These are phyloP conservation scores for Houttuynia cordata DNA, from an alignment of 164 flowering plant species.

Conservation along the genomic window DNA sequence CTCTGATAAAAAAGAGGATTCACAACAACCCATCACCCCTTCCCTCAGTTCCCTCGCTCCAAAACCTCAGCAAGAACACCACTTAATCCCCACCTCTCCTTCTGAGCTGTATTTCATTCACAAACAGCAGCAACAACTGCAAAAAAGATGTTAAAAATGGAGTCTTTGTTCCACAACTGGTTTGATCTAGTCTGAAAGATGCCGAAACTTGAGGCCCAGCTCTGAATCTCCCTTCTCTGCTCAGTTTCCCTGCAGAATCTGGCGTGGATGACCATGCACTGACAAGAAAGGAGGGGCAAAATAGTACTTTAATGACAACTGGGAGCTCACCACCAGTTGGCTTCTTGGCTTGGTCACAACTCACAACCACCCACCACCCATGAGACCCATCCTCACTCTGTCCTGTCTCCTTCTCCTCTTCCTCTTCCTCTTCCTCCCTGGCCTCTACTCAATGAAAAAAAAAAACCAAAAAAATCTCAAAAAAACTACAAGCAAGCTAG, in stretches of 20 bases:
- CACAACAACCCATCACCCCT: conserved; percentile 9
- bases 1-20: conserved; percentile 21
- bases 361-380: background rate
- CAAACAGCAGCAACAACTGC: no score
- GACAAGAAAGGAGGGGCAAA: background rate
- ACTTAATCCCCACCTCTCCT: background rate
- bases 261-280: background rate
- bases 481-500: no score
- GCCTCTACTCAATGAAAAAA: no score
- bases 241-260: background rate
- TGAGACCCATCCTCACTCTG: background rate
- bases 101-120: background rate
- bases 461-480: no score
- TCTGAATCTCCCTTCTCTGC: no score
- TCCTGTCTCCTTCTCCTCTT: background rate
- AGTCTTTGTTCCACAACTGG: background rate
- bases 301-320: background rate
- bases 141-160: background rate
- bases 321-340: background rate
- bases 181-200: no score
- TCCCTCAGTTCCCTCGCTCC: background rate
- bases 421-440: no score
- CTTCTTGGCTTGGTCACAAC: background rate
- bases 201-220: no score
- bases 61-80: no score